Conservation (phyloP, 2,329 filamentous ascomycete genomes). For the Diaporthe citriasiana region DNA sequence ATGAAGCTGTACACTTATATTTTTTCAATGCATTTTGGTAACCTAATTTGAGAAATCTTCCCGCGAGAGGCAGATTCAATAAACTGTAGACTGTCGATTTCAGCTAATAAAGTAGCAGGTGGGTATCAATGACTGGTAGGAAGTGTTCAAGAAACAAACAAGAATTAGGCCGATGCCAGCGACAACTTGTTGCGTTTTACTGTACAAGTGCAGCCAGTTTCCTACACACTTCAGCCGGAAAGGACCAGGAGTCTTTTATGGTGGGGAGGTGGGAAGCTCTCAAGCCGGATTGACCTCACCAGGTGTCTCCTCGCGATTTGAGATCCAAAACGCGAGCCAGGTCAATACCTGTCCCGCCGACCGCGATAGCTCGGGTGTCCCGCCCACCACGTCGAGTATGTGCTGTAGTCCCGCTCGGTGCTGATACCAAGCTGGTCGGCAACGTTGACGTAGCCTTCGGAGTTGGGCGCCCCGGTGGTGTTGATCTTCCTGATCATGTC, state of each 20-base stretch:
- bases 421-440: slow-evolving; percentile 72
- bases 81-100: background rate
- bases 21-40: background rate
- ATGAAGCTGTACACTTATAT: background rate
- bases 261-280: no score
- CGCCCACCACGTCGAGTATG: slow-evolving; percentile 37
- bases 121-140: slow-evolving; percentile 2
- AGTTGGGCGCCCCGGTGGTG: slow-evolving; percentile 55
- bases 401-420: slow-evolving; percentile 57
- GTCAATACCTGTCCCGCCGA: background rate
- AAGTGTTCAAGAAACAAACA: background rate
- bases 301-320: background rate
- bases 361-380: slow-evolving; percentile 10
- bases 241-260: no score
- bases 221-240: background rate
- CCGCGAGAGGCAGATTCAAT: background rate
- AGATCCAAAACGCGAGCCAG: background rate
- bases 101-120: background rate
- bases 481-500: slow-evolving; percentile 59
- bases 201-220: background rate
- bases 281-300: background rate
- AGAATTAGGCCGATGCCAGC: background rate
- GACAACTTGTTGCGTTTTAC: background rate
- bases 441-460: slow-evolving; percentile 74
- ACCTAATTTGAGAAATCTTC: background rate